phyloP scores from a whole-genome alignment of 2,329 filamentous ascomycete genomes.

The Aureobasidium subglaciale region DNA sequence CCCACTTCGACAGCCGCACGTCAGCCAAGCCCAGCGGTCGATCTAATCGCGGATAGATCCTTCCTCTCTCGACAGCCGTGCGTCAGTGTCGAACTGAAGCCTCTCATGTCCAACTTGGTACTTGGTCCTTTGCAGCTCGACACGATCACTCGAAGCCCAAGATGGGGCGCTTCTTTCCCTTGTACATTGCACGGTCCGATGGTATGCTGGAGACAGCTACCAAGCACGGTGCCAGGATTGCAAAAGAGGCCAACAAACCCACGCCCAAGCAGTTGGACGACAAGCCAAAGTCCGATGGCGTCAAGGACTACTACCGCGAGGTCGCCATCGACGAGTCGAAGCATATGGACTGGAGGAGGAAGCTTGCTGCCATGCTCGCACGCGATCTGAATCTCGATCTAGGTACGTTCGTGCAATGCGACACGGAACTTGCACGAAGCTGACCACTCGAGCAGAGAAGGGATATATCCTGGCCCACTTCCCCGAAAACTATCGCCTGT shows the following conservation, averaged over 20 bases:
- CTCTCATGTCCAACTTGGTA: background rate
- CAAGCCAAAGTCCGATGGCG: conserved; percentile 46
- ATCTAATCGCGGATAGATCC: conserved; percentile 12
- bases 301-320: conserved; percentile 48
- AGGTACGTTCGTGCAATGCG: background rate
- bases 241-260: conserved; percentile 45
- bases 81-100: background rate
- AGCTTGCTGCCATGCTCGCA: conserved; percentile 52
- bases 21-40: background rate
- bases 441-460: conserved; percentile 25
- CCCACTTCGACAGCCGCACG: too few relatives aligned
- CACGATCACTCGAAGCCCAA: background rate
- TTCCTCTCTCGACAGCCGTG: background rate
- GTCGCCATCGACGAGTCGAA: conserved; percentile 46
- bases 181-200: conserved; percentile 44
- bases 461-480: conserved; percentile 47
- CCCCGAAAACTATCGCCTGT: conserved; percentile 51
- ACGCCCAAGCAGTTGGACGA: conserved; percentile 46
- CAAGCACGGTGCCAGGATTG: conserved; percentile 38
- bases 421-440: background rate
- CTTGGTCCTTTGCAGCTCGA: too few relatives aligned
- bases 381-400: conserved; percentile 36
- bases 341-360: conserved; percentile 51
- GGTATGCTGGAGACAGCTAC: conserved; percentile 43
- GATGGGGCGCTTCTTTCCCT: conserved; percentile 42